A percentile compares a stretch with the other conserved stretches of the same genome.
Evolutionary conservation across 441 rosid species (phyloP).

Genomic region (Iberis amara): DNA sequence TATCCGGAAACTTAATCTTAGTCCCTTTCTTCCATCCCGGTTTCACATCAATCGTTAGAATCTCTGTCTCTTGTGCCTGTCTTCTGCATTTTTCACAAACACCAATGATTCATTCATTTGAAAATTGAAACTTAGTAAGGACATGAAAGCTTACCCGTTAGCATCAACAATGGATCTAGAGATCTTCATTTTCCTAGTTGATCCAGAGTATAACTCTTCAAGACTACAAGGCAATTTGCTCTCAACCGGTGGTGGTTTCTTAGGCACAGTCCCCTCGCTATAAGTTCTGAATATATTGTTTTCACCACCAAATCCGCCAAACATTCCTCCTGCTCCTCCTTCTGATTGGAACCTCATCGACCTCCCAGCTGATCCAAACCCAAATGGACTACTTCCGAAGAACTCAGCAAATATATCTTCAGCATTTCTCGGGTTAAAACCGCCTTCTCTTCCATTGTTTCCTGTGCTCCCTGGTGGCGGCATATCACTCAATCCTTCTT

Average conservation of each 20-base stretch:
- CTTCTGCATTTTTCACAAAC: conserved; percentile 37
- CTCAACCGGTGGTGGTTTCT: conserved; percentile 85
- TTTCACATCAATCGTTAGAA: conserved; percentile 72
- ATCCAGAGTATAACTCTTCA: conserved; percentile 73
- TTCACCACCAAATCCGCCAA: conserved; percentile 44
- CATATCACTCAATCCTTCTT: conserved; percentile 81
- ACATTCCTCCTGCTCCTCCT: conserved; percentile 58
- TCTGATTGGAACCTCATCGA: conserved; percentile 74
- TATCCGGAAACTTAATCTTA: conserved; percentile 80
- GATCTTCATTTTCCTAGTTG: conserved; percentile 94
- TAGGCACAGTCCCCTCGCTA: conserved; percentile 49
- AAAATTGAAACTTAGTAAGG: not conserved
- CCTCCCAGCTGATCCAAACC: conserved; percentile 66
- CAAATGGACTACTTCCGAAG: conserved; percentile 84
- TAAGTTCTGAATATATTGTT: conserved; percentile 43
- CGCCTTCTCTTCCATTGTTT: conserved; percentile 41
- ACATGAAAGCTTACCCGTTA: conserved; percentile 41
- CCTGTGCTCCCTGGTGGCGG: conserved; percentile 55
- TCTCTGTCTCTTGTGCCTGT: conserved; percentile 66
- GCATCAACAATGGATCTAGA: conserved; percentile 72
- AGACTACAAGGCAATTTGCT: conserved; percentile 85
- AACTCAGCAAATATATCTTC: conserved; percentile 94
- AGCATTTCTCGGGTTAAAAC: conserved; percentile 89
- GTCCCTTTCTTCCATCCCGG: conserved; percentile 98
- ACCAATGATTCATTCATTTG: not conserved